Base-by-base conservation (phyloP, 768 basidiomycete genomes). In the Suillus clintonianus region DNA sequence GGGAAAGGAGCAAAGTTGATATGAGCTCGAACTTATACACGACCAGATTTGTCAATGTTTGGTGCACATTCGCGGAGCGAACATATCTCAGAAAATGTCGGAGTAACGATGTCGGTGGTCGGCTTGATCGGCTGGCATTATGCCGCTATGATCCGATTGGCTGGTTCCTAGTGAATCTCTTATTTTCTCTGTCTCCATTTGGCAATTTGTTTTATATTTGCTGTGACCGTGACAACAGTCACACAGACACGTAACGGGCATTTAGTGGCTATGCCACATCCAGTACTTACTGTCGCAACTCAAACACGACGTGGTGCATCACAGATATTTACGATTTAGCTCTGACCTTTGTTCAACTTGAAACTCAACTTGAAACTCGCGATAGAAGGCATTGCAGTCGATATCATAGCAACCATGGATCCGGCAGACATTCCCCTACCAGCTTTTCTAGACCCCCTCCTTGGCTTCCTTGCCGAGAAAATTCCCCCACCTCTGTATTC, bases 401-500 rank as follows among this genome's bases (percentile, higher is more conserved):
- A 51, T 45, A 41, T 27, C 39, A 36, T 27, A 24, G n/a, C 27
- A 36, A n/a, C 47, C 27, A 64, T 64, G 62, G 60, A 66, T 56
- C 62, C 65, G 62, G 56, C 72, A 73, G 71, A 78, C 70, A 62
- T 74, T 30, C 73, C 74, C 24, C 70, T 87, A 32, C 84, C 84
- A n/a, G 78, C 74, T 27, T 72, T 87, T 59, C 72, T 91, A 62
- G 82, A 84, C 64, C 83, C 84, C 17, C 39, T 87, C 2, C 80
- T 92, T 43, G 71, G 82, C 7, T 87, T 82, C 69, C 75, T 92
- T 30, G 75, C 81, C 24, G 82, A 83, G 10, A 76, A 70, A 48
- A 79, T 92, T 1, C 89, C 91, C 11, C 74, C 80, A 7, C 83
- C 85, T 7, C 68, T 88, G 13, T 89, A 85, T 72, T 79, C 79